A percentile compares a stretch with the other conserved stretches of the same genome.
Conservation (phyloP, 352 stramenopile species). For the Globisporangium megalacanthum region DNA sequence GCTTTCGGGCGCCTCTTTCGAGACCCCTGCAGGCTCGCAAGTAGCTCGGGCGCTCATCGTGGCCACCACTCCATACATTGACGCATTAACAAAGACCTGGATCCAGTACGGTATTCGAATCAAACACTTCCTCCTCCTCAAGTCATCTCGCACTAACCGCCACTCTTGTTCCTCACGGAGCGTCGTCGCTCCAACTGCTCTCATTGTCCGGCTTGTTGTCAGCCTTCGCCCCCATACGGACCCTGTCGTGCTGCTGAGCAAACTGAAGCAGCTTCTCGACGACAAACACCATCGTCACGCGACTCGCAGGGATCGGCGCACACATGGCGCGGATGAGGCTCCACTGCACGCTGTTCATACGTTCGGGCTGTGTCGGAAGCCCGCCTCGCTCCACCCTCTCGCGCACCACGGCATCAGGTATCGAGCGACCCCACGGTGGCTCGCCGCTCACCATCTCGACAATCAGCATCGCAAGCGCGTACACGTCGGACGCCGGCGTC, state of each 20-base stretch:
- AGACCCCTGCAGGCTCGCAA: no score
- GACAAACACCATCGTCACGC: slow-evolving; percentile 3
- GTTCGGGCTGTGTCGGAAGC: background rate
- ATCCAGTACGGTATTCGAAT: no score
- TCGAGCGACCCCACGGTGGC: slow-evolving; percentile 7
- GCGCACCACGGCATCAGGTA: background rate
- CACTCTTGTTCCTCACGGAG: no score
- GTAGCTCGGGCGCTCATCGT: no score
- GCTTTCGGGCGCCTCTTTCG: no score
- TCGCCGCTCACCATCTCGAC: slow-evolving; percentile 11
- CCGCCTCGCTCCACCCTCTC: slow-evolving; percentile 1
- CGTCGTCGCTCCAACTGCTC: no score
- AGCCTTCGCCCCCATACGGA: background rate
- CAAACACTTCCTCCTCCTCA: no score
- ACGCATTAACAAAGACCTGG: no score
- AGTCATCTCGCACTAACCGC: no score
- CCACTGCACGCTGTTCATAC: slow-evolving; percentile 5
- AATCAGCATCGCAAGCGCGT: slow-evolving; percentile 19
- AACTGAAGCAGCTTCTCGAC: slow-evolving; percentile 5
- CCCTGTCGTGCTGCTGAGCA: background rate
- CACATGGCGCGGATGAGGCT: slow-evolving; percentile 1
- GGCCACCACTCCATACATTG: no score
- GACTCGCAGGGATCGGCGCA: background rate
- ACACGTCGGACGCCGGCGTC: slow-evolving; percentile 16
- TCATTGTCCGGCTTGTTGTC: no score